Conservation (phyloP, 2,329 filamentous ascomycete species). For the Exophiala alcalophila region DNA sequence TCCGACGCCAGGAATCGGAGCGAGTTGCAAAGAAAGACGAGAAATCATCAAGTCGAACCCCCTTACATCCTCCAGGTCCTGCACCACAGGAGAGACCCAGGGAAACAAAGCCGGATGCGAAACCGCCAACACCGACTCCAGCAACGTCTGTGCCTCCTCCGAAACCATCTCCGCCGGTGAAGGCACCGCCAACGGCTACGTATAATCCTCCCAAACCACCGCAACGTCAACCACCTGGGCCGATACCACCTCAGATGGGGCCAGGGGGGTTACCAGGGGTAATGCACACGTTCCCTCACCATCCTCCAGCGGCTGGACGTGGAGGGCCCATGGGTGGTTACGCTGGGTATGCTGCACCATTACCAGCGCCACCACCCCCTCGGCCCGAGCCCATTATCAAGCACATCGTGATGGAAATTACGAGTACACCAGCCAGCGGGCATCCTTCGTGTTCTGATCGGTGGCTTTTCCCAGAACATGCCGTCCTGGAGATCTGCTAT, state of each 20-base stretch:
- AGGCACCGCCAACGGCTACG: constrained; percentile 4
- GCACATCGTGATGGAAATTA: constrained; percentile 48
- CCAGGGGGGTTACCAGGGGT: constrained; percentile 18
- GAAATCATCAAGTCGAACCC: no score
- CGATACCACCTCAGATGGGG: constrained; percentile 33
- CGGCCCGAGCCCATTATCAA: constrained; percentile 43
- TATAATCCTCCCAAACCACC: constrained; percentile 8
- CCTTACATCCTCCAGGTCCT: constrained; percentile 5
- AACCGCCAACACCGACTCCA: constrained; percentile 11
- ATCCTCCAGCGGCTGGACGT: constrained; percentile 24
- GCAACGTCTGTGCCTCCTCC: constrained; percentile 12
- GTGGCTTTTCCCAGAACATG: constrained; percentile 49
- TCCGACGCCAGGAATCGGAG: constrained; percentile 41
- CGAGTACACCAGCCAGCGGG: constrained; percentile 37
- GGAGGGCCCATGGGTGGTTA: constrained; percentile 13
- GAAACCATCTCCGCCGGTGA: constrained; percentile 6
- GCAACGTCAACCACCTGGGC: constrained; percentile 11
- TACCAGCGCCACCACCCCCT: constrained; percentile 30
- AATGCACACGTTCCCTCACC: constrained; percentile 23
- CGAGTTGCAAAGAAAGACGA: constrained; percentile 19
- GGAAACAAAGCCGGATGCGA: constrained; percentile 4
- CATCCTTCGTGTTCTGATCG: constrained; percentile 46
- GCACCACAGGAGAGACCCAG: background rate
- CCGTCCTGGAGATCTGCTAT: constrained; percentile 42
- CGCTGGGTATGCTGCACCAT: constrained; percentile 17